phyloP scores from a whole-genome alignment of 2,329 filamentous ascomycete species.

The Phialophora chinensis region DNA sequence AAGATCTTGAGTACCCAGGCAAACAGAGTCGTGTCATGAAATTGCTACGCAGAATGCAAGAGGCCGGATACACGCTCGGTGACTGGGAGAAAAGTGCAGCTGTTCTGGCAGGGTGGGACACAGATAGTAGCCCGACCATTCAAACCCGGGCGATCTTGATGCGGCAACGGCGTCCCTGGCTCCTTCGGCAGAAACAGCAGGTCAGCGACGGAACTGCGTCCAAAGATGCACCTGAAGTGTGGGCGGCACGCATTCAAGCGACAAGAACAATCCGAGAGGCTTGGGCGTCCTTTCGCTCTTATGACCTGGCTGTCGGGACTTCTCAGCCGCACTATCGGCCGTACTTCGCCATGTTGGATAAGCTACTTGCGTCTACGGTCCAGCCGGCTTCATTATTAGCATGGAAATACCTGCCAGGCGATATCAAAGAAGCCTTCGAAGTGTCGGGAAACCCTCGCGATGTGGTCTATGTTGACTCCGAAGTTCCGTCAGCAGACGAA shows the following conservation, averaged over 20 bases:
- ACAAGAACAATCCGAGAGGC: constrained; percentile 68
- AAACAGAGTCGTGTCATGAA: constrained; percentile 63
- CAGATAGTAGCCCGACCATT: constrained; percentile 66
- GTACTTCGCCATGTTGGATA: constrained; percentile 64
- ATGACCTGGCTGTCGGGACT: constrained; percentile 50
- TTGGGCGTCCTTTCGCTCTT: constrained; percentile 68
- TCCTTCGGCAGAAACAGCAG: constrained; percentile 34
- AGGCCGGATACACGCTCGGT: constrained; percentile 62
- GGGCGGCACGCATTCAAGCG: constrained; percentile 63
- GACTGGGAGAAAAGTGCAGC: constrained; percentile 61
- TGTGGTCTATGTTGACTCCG: constrained; percentile 61
- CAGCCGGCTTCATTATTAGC: constrained; percentile 6
- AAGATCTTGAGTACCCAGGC: constrained; percentile 61
- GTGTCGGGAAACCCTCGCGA: constrained; percentile 64
- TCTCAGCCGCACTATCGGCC: constrained; percentile 41
- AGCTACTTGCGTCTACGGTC: constrained; percentile 54
- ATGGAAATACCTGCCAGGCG: constrained; percentile 53
- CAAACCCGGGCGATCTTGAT: constrained; percentile 60
- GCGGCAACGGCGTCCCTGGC: constrained; percentile 30
- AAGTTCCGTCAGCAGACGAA: constrained; percentile 59
- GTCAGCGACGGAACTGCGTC: constrained; percentile 15
- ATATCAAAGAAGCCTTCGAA: constrained; percentile 60
- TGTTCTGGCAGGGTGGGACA: constrained; percentile 67
- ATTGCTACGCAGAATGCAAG: constrained; percentile 62
- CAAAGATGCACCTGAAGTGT: constrained; percentile 48